Base-by-base conservation (phyloP, 192 early-diverging fungal genomes). In the Kappamyces sp. region DNA sequence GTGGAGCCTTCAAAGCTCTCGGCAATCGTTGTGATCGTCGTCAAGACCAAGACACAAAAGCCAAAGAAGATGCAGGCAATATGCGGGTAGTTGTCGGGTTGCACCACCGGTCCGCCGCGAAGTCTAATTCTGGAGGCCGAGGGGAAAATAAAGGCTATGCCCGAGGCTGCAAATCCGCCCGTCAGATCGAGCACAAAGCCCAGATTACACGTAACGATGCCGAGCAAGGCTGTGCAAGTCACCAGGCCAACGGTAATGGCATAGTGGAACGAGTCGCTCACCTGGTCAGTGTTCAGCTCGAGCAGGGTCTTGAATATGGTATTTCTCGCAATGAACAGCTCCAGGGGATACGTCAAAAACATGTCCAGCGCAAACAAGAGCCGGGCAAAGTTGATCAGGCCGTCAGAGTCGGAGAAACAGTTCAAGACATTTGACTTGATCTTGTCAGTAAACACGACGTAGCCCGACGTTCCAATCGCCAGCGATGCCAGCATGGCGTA, bases 311-410 rank as follows among this genome's bases (percentile, higher is more conserved):
- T 23, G 23, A 46, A 46, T 46, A 46, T 12, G 23, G 44, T 46
- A 23, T 46, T 46, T n/a, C 44, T 12, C 12, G 44, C 44, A 36
- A 96, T 92, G 72, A 96, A 90, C 3, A 84, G 78, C 58, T 96
- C 93, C 67, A 93, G 76, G 2, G 93, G 93, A 43, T 91, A 83
- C 32, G 93, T 94, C 4, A 92, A 86, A 52, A 96, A 92, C 93
- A 96, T 96, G 77, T 96, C 94, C 33, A 92, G 76, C 2, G 86
- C 93, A 69, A 96, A 94, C 35, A 80, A 80, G 47, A 92, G 76
- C 6, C 93, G 82, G 32, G 92, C 88, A 58, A 90, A 71, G 70
- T 92, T 94, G 69, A 94, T 94, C 33, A 91, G 68, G 32, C 80
- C 43, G 60, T 87, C 79, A 66, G 90, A 78, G 43, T 75, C 70